phyloP scores from a whole-genome alignment of 2,329 filamentous ascomycete species.

The Periconia sp. region DNA sequence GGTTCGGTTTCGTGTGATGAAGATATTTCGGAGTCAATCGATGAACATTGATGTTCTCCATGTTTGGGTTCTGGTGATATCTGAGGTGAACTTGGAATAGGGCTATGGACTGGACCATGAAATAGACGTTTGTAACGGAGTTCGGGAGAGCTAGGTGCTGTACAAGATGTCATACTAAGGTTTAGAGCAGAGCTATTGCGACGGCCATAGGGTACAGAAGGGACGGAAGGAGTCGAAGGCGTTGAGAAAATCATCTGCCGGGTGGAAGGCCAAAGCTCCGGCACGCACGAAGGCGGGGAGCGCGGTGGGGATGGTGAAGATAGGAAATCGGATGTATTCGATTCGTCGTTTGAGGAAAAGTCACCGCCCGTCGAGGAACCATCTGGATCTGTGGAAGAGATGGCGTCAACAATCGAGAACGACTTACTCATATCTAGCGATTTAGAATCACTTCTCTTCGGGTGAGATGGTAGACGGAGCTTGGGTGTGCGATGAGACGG shows the following conservation, averaged over 20 bases:
- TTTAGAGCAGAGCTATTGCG: constrained; percentile 23
- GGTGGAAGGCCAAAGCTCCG: constrained; percentile 28
- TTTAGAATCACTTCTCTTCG: constrained; percentile 3
- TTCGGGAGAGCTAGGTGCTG: constrained; percentile 42
- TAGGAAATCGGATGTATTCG: constrained; percentile 34
- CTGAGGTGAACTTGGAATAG: neutral
- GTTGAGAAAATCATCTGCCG: constrained; percentile 28
- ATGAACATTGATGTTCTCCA: constrained; percentile 8
- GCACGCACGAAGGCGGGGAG: constrained; percentile 25
- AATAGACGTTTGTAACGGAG: constrained; percentile 47
- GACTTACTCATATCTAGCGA: constrained; percentile 7
- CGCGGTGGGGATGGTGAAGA: constrained; percentile 34
- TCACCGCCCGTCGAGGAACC: constrained; percentile 35
- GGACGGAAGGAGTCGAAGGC: constrained; percentile 31
- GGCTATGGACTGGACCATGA: constrained; percentile 26
- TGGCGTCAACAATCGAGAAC: constrained; percentile 15
- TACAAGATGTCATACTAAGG: constrained; percentile 27
- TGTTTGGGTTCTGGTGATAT: constrained; percentile 7
- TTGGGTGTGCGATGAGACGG: constrained; percentile 7
- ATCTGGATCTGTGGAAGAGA: constrained; percentile 32
- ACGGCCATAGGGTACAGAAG: constrained; percentile 18
- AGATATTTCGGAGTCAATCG: constrained; percentile 5
- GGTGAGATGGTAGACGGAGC: constrained; percentile 19
- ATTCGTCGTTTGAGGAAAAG: constrained; percentile 31
- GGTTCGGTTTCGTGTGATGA: constrained; percentile 8